Evolutionary conservation across 208 protist species (phyloP), one percentile per base, ranked within the genome.

Genomic region (Trypanosoma conorhini): DNA sequence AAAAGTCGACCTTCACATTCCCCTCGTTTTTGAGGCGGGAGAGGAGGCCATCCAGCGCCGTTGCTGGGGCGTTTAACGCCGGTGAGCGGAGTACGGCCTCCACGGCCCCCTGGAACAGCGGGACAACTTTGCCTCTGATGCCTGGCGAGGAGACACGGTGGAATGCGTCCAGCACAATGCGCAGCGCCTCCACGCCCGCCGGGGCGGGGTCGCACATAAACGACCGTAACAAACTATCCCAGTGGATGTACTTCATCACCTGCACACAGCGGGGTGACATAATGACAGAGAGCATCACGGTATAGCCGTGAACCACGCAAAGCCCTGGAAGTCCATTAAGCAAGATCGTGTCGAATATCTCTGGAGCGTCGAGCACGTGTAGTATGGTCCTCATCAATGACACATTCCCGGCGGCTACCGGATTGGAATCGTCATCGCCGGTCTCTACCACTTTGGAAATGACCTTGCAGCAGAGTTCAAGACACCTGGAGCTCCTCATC

Each of bases 91-190:
- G 52, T 10, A 38, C 33, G 19, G 33, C 7, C 7, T 51, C 24
- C 40, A 68, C 52, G 0, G 70, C 70, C 4, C 0, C 1, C n/a
- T 74, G 70, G 22, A 74, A 55, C n/a, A 68, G 30, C 15, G 70
- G 50, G 19, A 12, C 15, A 52, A 74, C 40, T n/a, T 44, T 5
- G 5, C 24, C 3, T 4, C 17, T 38, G 46, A 60, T 15, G 9
- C 60, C 35, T 35, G 56, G n/a, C 5, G 17, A 12, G 13, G 7
- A 31, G 4, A 61, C 8, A 21, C 50, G 38, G 26, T 61, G 13
- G 22, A 59, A 31, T 22, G 58, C 60, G 7, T 62, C 17, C 19
- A 74, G 15, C 12, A 67, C 0, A 62, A 67, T 30, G 5, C 22
- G 24, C 3, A 74, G 28, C 12, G 59, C 67, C 8, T 51, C 54